phyloP scores from a whole-genome alignment of 2,329 filamentous ascomycete species.

The Fusarium solani-melongenae region DNA sequence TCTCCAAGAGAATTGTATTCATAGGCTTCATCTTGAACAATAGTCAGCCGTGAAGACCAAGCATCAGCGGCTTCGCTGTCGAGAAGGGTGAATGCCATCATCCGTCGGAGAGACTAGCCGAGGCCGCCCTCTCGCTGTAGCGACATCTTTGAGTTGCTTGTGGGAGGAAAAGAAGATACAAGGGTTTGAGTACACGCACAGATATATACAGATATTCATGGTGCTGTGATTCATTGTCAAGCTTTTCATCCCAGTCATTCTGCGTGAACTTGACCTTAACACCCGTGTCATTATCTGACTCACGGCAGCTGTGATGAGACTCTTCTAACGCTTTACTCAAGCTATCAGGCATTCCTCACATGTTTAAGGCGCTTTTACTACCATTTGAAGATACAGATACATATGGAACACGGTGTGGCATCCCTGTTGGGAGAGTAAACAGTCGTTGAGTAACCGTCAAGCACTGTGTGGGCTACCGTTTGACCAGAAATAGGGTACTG shows the following conservation, averaged over 20 bases:
- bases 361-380: neutral
- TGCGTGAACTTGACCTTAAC: neutral
- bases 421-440: neutral
- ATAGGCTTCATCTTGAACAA: neutral
- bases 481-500: fast-evolving
- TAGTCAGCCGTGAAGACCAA: neutral
- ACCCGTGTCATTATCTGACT: neutral
- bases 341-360: neutral
- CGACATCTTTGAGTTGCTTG: neutral
- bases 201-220: neutral
- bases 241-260: neutral
- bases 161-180: neutral
- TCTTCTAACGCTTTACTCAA: neutral
- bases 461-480: neutral
- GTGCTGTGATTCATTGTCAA: neutral
- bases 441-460: neutral
- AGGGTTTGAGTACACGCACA: too few species aligned
- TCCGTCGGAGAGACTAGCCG: neutral
- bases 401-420: neutral
- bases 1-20: neutral
- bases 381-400: neutral
- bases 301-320: neutral
- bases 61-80: neutral
- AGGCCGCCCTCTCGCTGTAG: neutral
- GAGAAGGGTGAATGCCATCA: neutral